Percentiles rank a stretch among this genome's conserved stretches.
These are phyloP conservation scores for Boletellus emodensis DNA, from an alignment of 768 basidiomycete genomes.

Conservation along the genomic window DNA sequence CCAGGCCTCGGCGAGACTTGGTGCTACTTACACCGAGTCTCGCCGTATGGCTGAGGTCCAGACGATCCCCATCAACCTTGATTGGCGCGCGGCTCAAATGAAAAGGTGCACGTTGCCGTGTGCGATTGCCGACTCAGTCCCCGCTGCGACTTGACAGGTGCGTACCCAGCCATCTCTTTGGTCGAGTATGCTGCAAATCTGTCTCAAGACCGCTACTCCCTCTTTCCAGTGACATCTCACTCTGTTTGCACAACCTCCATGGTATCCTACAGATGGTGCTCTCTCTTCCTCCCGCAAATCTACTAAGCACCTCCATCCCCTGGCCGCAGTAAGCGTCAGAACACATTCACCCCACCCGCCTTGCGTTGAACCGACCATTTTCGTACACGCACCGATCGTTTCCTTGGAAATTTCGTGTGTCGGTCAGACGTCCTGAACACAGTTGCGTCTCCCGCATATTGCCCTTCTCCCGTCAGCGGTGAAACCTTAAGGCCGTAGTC, in stretches of 20 bases:
- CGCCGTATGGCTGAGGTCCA: neutral
- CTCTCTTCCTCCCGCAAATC: constrained; percentile 46
- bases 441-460: constrained; percentile 54
- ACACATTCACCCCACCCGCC: neutral
- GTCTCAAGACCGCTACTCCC: constrained; percentile 39
- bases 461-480: constrained; percentile 43
- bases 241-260: constrained; percentile 41
- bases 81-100: constrained; percentile 21
- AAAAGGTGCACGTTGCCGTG: constrained; percentile 18
- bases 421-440: constrained; percentile 46
- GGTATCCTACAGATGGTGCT: constrained; percentile 41
- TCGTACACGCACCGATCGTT: constrained; percentile 44
- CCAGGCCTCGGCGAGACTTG: no score
- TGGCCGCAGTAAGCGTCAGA: constrained; percentile 34
- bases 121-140: constrained; percentile 11
- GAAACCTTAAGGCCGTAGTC: constrained; percentile 45
- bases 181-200: constrained; percentile 38
- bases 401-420: constrained; percentile 51
- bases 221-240: constrained; percentile 38
- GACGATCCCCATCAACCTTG: constrained; percentile 10
- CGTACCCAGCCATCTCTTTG: constrained; percentile 5
- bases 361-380: constrained; percentile 43
- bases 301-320: constrained; percentile 62
- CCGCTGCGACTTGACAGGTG: constrained; percentile 9
- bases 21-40: neutral